A percentile compares a stretch with the other conserved stretches of the same genome.
phyloP scores from a whole-genome alignment of 2,329 filamentous ascomycete species.

The Paraphaeosphaeria minitans region DNA sequence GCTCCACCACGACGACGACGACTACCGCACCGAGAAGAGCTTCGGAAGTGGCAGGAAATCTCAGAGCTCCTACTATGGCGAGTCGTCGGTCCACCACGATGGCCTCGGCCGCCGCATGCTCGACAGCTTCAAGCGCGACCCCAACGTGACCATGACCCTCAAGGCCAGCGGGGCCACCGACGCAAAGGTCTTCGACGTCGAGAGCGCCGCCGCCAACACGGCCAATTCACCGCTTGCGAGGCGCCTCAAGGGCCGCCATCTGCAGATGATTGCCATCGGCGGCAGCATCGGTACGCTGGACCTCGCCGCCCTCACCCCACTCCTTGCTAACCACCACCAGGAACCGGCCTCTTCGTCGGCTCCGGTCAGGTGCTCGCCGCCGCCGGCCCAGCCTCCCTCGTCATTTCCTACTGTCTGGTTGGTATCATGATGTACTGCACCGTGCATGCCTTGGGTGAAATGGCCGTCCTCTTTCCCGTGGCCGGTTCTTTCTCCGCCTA shows the following conservation, averaged over 20 bases:
- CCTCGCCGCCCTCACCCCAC: slow-evolving; percentile 10
- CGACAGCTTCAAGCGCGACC: slow-evolving; percentile 48
- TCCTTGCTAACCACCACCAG: slow-evolving; percentile 28
- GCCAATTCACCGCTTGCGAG: slow-evolving; percentile 76
- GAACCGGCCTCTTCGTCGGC: slow-evolving; percentile 78
- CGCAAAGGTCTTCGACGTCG: slow-evolving; percentile 66
- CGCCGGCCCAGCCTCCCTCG: slow-evolving; percentile 46
- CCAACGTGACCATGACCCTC: slow-evolving; percentile 52
- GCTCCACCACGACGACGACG: slow-evolving; percentile 34
- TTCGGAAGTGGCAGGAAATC: slow-evolving; percentile 38
- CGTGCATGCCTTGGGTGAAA: slow-evolving; percentile 87
- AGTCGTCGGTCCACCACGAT: slow-evolving; percentile 40
- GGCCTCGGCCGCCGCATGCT: slow-evolving; percentile 50
- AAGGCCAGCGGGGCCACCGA: slow-evolving; percentile 55
- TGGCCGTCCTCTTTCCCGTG: slow-evolving; percentile 88
- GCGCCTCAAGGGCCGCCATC: slow-evolving; percentile 61
- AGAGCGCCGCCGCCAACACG: slow-evolving; percentile 65
- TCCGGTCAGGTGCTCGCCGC: slow-evolving; percentile 57
- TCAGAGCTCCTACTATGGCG: slow-evolving; percentile 46
- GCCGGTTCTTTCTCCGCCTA: slow-evolving; percentile 91
- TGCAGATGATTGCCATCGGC: slow-evolving; percentile 98
- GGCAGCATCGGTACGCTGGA: slow-evolving; percentile 69
- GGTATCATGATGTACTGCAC: slow-evolving; percentile 91
- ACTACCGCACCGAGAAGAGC: slow-evolving; percentile 47
- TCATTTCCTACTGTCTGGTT: slow-evolving; percentile 61